Base-by-base conservation (phyloP, 768 basidiomycete genomes). In the Phylloporus scabripes region DNA sequence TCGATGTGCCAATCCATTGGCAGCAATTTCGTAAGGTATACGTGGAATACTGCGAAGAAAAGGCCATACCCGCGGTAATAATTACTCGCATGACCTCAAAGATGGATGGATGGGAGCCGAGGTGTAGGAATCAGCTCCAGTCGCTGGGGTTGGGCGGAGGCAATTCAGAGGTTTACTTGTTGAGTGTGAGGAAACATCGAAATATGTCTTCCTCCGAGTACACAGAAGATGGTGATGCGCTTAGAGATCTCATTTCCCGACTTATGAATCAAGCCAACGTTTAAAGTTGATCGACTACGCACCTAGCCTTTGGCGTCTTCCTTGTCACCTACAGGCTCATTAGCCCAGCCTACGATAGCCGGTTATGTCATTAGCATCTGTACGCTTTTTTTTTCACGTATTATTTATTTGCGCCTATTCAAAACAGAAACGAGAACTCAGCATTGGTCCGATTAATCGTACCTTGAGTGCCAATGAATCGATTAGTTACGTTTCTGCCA, bases 1-100 rank as follows among this genome's bases (percentile, higher is more conserved):
- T 64, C 26, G 52, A 42, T 1, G 45, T 53, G 3, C 9, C 26
- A 1, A 15, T 20, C 6, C 62, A 56, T 2, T 62, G 62, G 60
- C 31, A 54, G 6, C 52, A 46, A 18, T 62, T 62, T 34, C 51
- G 34, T 28, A 64, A 45, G 48, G 57, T 62, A 17, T 64, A 62
- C 15, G 43, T 53, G 51, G 60, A 59, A 1, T 63, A 60, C 23
- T 63, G 60, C 46, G 53, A 44, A 5, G 51, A 14, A 46, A 60
- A 36, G 24, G 63, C 55, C 18, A 37, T 45, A 40, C 63, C 61
- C 1, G 52, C 48, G 32, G 33, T 63, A 17, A 62, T 57, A 32
- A 29, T 63, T 33, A 63, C 57, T 21, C 54, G 21, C 29, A 54
- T 56, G 54, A 11, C 28, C 7, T 32, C 38, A 9, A 50, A 29